phyloP scores from a whole-genome alignment of 1,284 basidiomycete genomes.

The Tranzscheliella williamsii region DNA sequence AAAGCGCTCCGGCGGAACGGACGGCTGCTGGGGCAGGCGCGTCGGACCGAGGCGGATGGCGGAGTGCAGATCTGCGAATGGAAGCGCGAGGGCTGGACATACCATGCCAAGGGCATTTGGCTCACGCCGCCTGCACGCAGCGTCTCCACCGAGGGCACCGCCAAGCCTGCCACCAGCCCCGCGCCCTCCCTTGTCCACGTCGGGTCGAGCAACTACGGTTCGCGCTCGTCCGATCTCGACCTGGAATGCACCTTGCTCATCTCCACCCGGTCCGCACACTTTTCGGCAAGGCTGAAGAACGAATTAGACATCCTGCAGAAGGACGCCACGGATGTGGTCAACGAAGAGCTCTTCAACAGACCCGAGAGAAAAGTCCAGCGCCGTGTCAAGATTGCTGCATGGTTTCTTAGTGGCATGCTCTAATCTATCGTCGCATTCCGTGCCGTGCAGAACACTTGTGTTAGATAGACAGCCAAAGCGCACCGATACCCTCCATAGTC shows the following conservation, averaged over 20 bases:
- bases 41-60: constrained; percentile 15
- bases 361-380: constrained; percentile 71
- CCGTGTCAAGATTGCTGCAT: constrained; percentile 61
- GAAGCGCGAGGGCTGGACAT: constrained; percentile 91
- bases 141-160: neutral
- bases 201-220: constrained; percentile 94
- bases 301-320: constrained; percentile 64
- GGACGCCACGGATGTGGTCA: constrained; percentile 63
- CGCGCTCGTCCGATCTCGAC: constrained; percentile 85
- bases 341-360: constrained; percentile 63
- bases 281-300: constrained; percentile 58
- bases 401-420: constrained; percentile 51
- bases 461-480: too few relatives aligned
- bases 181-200: constrained; percentile 70
- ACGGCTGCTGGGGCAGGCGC: constrained; percentile 61
- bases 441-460: too few relatives aligned
- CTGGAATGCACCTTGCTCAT: constrained; percentile 89
- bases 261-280: constrained; percentile 64
- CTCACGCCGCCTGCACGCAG: constrained; percentile 1
- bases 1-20: constrained; percentile 62
- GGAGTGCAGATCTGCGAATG: constrained; percentile 79
- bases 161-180: neutral
- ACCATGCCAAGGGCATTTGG: constrained; percentile 84
- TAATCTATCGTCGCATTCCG: too few relatives aligned
- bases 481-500: too few relatives aligned